Evolutionary conservation across 805 yeast species (phyloP), one percentile per base, ranked within the genome.

Genomic region (Myxozyma udenii): DNA sequence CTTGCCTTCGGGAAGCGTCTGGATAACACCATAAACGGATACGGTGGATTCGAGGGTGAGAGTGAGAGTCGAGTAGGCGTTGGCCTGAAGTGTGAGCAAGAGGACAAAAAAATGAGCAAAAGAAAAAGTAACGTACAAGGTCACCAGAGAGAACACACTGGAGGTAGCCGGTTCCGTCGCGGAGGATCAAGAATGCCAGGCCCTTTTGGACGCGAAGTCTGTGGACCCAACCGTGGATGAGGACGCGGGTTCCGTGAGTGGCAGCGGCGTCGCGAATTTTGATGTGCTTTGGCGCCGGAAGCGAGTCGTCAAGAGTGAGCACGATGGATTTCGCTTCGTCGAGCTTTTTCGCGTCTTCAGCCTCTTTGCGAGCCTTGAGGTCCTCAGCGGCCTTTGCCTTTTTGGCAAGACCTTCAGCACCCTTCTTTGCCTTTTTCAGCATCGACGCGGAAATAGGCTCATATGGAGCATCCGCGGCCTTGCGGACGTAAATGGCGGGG

Each of bases 211-310:
- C 63, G 71, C 99, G 84, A 63, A 95, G 76, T 69, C 98, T 84
- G 71, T 93, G 99, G 56, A 93, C 78, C 99, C 99, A 93, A 57
- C 98, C 99, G 60, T 81, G 82, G 40, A 91, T 84, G 50, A 76
- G 68, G 48, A 88, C 88, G 70, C 99, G 81, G 57, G 74, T 62
- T 51, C 81, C 93, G 38, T 88, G 76, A 63, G 71, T 64, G 4
- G 72, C 76, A 51, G 77, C 76, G 46, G 83, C 69, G 7, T 76
- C 62, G 55, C 74, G 69, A 64, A 93, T 78, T 72, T 87, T 90
- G 68, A 81, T 77, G 65, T 74, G 79, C 50, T 70, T 66, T 41
- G 97, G 91, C 32, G 63, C 66, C 49, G 95, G 89, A 62, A 87
- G 77, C 12, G 87, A 76, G 41, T 73, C 64, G 66, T 93, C 97